Evolutionary conservation across 1,284 basidiomycete genomes (phyloP).

Genomic region (Malassezia japonica): DNA sequence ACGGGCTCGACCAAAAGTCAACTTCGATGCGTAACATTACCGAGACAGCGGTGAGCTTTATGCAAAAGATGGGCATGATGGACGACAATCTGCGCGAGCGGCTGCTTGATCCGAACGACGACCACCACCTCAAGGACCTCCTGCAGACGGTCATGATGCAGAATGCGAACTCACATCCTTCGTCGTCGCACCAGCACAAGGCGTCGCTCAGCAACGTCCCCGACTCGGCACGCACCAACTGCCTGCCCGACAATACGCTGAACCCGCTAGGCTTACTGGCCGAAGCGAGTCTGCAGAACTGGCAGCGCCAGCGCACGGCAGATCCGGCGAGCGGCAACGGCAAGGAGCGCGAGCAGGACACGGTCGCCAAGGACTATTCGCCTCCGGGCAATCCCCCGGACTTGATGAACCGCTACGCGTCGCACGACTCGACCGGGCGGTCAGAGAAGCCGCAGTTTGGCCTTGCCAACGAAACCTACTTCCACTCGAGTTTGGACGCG

Average conservation of each 20-base stretch:
- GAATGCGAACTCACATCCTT: neutral
- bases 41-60: neutral
- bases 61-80: neutral
- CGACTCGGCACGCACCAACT: slow-evolving; percentile 53
- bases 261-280: slow-evolving; percentile 48
- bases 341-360: slow-evolving; percentile 5
- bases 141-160: slow-evolving; percentile 1
- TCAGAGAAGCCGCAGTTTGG: slow-evolving; percentile 52
- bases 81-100: neutral
- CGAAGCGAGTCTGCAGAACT: slow-evolving; percentile 45
- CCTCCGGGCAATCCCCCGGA: neutral
- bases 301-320: slow-evolving; percentile 19
- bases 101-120: neutral
- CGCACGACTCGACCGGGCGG: neutral
- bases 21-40: neutral
- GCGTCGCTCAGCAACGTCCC: neutral
- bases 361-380: neutral
- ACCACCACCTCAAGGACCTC: neutral
- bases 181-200: neutral
- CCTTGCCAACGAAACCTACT: slow-evolving; percentile 82
- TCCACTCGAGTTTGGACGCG: slow-evolving; percentile 60
- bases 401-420: no score
- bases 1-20: neutral
- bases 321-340: slow-evolving; percentile 17
- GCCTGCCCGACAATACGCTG: slow-evolving; percentile 51